Conservation (phyloP, 2,329 filamentous ascomycete species). For the Phyllosticta paracitricarpa region DNA sequence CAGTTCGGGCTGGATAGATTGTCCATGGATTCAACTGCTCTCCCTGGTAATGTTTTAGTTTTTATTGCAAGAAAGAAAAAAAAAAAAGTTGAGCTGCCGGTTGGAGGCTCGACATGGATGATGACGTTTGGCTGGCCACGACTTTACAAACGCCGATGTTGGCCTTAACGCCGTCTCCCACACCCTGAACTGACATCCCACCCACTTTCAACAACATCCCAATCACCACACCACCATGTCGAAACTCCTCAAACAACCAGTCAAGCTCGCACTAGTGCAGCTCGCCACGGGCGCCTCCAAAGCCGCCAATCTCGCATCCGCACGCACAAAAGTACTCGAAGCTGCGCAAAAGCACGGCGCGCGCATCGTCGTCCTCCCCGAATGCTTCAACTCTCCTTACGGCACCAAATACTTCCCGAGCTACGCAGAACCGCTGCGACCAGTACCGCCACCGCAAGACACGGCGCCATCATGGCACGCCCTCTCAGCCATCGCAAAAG, state of each 20-base stretch:
- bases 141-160: background rate
- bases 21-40: too few species aligned
- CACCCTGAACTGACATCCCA: background rate
- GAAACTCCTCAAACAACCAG: conserved; percentile 24
- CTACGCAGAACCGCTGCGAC: conserved; percentile 74
- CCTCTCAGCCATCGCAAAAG: conserved; percentile 66
- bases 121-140: background rate
- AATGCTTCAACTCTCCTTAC: conserved; percentile 99
- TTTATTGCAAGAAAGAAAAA: too few species aligned
- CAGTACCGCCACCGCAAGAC: conserved; percentile 45
- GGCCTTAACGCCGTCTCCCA: background rate
- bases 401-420: conserved; percentile 82
- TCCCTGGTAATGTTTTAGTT: too few species aligned
- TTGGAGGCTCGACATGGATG: background rate
- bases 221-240: background rate
- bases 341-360: conserved; percentile 62
- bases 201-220: background rate
- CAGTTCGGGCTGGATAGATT: too few species aligned
- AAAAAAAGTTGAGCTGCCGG: background rate
- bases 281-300: conserved; percentile 59
- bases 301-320: conserved; percentile 68
- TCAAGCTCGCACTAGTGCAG: conserved; percentile 36
- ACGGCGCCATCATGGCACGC: conserved; percentile 43
- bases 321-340: conserved; percentile 71
- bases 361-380: conserved; percentile 81